Evolutionary conservation across 176 grass and related monocot genomes (phyloP), one percentile per base, ranked within the genome.

Genomic region (Poa pratensis): DNA sequence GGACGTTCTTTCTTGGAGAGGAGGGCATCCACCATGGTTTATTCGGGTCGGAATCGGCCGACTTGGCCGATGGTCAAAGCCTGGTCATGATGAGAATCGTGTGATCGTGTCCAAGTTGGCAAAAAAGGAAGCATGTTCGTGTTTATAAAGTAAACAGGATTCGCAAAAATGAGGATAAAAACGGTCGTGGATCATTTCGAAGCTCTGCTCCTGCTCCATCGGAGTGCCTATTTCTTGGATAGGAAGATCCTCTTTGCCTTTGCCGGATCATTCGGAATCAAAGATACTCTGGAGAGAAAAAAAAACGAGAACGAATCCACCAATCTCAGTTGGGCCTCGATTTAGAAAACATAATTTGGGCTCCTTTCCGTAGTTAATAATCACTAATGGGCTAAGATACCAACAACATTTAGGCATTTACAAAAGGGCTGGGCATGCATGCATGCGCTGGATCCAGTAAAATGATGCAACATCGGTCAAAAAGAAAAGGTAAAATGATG

Each of bases 11-110:
- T 90, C 84, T 90, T 86, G 88, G 79, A 72, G 54, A 57, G 11
- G 55, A 83, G 84, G 88, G 88, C 16, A 90, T 86, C 88, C 66
- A 65, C 71, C 71, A 81, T 23, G 77, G 85, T 85, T 91, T 84
- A 88, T 91, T 91, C 24, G 71, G 71, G 71, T 75, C 71, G 71
- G 71, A 52, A 75, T 27, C 46, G 43, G 71, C 71, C 71, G 71
- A 75, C 71, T 74, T 75, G 71, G 45, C 10, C 8, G 14, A 75
- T 0, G 46, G 35, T n/a, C 67, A 42, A 42, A 70, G 42, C 69
- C 40, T 69, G 18, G 18, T 69, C 9, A 50, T 4, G 1, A 32
- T 32, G 30, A 32, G 30, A 45, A 39, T 43, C 35, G 35, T 37
- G 45, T 43, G 8, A 16, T 46, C 43, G 69, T 24, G 40, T 46